Evolutionary conservation across 2,329 filamentous ascomycete species (phyloP), one percentile per base, ranked within the genome.

Genomic region (Rutstroemia sp.): DNA sequence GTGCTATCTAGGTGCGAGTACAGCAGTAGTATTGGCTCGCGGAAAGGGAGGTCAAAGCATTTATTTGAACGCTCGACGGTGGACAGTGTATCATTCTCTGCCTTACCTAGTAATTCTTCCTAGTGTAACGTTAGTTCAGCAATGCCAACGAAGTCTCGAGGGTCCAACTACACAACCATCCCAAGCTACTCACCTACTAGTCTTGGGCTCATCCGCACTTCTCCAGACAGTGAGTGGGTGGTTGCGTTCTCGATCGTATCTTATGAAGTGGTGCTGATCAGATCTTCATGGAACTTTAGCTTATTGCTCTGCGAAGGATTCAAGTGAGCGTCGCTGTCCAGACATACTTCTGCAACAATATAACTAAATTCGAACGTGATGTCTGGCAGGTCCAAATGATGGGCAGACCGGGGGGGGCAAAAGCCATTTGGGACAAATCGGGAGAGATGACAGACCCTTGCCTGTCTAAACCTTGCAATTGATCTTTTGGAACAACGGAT

Each of bases 91-190:
- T 30, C 8, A 25, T 27, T 52, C 19, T 19, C 44, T 54, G 52
- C 45, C 52, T 49, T 44, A 37, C 37, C 16, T 23, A 16, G 39
- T 19, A 8, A 42, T 19, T 25, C 41, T 12, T 34, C 46, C 34
- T 50, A 34, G 52, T 55, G 52, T 37, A 49, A 50, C 52, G 25
- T 49, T 42, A 34, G 52, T 42, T 49, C 21, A 18, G 21, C 42
- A 23, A 34, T 54, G 52, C 46, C 46, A 49, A 55, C 52, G 45
- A 55, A 48, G 18, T 55, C 42, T 46, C 18, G 21, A 46, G 42
- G 42, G 45, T 25, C 45, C 37, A 37, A 5, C 30, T 10, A 34
- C 30, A 34, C 30, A 12, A 34, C 30, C 30, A 34, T 12, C 30
- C 30, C 30, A 34, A 34, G 30, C 30, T 14, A 34, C 30, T 9